These are phyloP conservation scores for Penicillium verrucosum DNA, from an alignment of 2,329 filamentous ascomycete genomes.

Conservation along the genomic window DNA sequence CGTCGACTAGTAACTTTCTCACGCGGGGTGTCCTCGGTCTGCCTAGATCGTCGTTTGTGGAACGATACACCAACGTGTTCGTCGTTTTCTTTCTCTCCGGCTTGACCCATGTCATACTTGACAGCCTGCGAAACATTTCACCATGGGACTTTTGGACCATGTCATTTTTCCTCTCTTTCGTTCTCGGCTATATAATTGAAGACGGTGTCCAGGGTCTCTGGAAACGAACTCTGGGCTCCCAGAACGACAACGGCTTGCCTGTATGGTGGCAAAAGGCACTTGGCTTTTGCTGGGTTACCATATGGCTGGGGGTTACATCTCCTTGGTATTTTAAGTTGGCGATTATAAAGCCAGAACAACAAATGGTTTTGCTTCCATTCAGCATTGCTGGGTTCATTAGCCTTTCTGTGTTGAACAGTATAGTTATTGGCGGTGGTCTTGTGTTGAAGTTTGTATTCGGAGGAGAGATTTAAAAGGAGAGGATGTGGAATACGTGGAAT, in stretches of 20 bases:
- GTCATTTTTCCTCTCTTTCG: slow-evolving; percentile 24
- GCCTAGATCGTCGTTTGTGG: slow-evolving; percentile 16
- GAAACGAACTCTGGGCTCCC: neutral
- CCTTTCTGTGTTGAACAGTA: neutral
- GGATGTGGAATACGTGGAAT: neutral
- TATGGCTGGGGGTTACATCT: slow-evolving; percentile 17
- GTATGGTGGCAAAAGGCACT: slow-evolving; percentile 11
- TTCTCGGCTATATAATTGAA: slow-evolving; percentile 30
- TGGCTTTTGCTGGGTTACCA: slow-evolving; percentile 12
- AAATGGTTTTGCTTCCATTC: neutral
- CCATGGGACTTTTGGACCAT: slow-evolving; percentile 16
- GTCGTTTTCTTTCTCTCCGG: slow-evolving; percentile 32
- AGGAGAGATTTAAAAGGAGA: neutral
- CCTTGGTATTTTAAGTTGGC: slow-evolving; percentile 12
- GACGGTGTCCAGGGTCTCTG: slow-evolving; percentile 26
- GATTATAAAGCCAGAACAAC: neutral
- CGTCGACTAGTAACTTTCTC: slow-evolving; percentile 19
- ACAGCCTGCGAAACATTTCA: slow-evolving; percentile 17
- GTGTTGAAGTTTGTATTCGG: neutral
- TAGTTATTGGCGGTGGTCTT: neutral
- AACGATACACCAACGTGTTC: slow-evolving; percentile 29
- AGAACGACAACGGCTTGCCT: neutral
- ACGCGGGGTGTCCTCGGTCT: slow-evolving; percentile 20
- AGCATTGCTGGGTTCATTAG: neutral
- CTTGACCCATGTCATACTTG: slow-evolving; percentile 19